phyloP scores from a whole-genome alignment of 805 yeast genomes.

The Yamadazyma takamatsuzukensis region DNA sequence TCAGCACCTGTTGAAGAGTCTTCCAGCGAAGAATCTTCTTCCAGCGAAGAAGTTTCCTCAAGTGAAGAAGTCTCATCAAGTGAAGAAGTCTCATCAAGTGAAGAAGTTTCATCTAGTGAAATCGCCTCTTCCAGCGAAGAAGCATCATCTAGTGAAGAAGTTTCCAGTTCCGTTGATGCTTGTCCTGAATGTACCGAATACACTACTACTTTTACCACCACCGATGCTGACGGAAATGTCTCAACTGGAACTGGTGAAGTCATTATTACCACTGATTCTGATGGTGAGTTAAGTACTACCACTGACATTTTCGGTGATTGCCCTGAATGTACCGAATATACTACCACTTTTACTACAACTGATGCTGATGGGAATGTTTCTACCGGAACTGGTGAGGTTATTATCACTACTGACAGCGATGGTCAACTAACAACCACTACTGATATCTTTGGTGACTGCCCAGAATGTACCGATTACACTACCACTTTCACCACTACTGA shows the following conservation, averaged over 20 bases:
- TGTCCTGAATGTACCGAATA: conserved; percentile 12
- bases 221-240: conserved; percentile 11
- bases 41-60: conserved; percentile 7
- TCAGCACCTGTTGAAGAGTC: too few relatives aligned
- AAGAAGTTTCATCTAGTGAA: not conserved
- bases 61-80: conserved; percentile 4
- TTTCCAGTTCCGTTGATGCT: conserved; percentile 2
- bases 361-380: conserved; percentile 5
- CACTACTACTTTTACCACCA: conserved; percentile 15
- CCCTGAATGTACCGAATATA: conserved; percentile 6
- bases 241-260: conserved; percentile 14
- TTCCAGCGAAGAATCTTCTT: conserved; percentile 6
- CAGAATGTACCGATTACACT: conserved; percentile 15
- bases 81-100: conserved; percentile 1
- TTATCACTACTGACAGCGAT: conserved; percentile 11
- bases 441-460: conserved; percentile 6
- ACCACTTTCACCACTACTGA: conserved; percentile 12
- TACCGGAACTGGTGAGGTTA: conserved; percentile 13
- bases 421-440: conserved; percentile 10
- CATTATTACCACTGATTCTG: conserved; percentile 13
- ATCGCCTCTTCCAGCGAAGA: conserved; percentile 3
- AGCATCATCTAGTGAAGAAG: conserved; percentile 3
- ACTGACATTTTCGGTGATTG: conserved; percentile 9
- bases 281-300: conserved; percentile 12
- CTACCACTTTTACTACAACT: conserved; percentile 12